Percentiles rank a stretch among this genome's conserved stretches.
These are phyloP conservation scores for Endogone sp. DNA, from an alignment of 192 early-diverging fungal species.

Conservation along the genomic window DNA sequence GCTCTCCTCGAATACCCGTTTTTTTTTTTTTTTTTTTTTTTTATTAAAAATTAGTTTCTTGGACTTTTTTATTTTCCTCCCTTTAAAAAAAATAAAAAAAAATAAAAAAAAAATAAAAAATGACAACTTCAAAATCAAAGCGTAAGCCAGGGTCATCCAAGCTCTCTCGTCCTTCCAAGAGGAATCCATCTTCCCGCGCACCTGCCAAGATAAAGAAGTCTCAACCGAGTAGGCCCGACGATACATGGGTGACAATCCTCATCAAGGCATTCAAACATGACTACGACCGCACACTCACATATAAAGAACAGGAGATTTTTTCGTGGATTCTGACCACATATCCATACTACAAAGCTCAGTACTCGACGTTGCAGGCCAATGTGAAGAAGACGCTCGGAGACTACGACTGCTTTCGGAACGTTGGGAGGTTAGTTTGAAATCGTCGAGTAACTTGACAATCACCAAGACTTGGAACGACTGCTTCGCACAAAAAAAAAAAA, in stretches of 20 bases:
- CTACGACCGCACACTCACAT: slow-evolving; percentile 40
- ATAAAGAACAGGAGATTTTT: slow-evolving; percentile 34
- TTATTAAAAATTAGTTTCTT: too few relatives aligned
- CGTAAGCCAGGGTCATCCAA: not conserved
- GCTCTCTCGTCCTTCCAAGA: not conserved
- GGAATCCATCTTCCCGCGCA: not conserved
- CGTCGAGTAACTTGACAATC: not conserved
- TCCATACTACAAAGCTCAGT: slow-evolving; percentile 34
- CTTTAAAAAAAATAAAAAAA: too few relatives aligned
- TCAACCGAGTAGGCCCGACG: slow-evolving; percentile 28
- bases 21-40: too few relatives aligned
- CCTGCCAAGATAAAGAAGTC: slow-evolving; percentile 4
- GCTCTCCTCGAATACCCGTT: too few relatives aligned
- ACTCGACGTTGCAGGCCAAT: slow-evolving; percentile 32
- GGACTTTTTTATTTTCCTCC: too few relatives aligned
- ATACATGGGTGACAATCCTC: slow-evolving; percentile 37
- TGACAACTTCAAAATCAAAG: not conserved
- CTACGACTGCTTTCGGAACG: slow-evolving; percentile 34
- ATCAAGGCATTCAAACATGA: slow-evolving; percentile 40
- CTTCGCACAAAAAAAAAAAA: too few relatives aligned
- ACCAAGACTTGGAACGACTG: too few relatives aligned
- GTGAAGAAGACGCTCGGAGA: slow-evolving; percentile 31
- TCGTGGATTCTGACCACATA: slow-evolving; percentile 36
- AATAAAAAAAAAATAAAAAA: not conserved
- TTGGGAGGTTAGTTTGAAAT: slow-evolving; percentile 29